Percentiles rank a stretch among this genome's conserved stretches.
Conservation (phyloP, 2,329 filamentous ascomycete genomes). For the Pseudopyrenochaeta lycopersici region DNA sequence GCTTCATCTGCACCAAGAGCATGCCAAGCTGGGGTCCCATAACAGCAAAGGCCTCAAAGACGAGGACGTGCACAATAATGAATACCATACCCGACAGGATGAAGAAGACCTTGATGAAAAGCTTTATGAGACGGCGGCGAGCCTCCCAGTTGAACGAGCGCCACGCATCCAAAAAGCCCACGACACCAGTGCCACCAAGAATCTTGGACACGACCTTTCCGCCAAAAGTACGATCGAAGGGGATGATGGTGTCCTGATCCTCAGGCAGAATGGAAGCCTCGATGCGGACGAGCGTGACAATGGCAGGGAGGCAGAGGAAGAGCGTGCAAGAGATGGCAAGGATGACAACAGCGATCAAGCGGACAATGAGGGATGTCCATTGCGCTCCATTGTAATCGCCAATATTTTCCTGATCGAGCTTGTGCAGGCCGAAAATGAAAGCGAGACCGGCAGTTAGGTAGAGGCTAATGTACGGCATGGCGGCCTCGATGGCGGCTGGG, state of each 20-base stretch:
- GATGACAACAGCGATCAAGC: slow-evolving; percentile 51
- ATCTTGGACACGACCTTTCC: slow-evolving; percentile 79
- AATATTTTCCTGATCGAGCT: slow-evolving; percentile 43
- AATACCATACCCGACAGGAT: slow-evolving; percentile 60
- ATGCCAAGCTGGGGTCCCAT: slow-evolving; percentile 47
- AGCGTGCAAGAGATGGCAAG: slow-evolving; percentile 63
- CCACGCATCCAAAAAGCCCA: slow-evolving; percentile 81
- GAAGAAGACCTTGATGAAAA: slow-evolving; percentile 75
- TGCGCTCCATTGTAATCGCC: slow-evolving; percentile 44
- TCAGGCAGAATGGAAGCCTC: slow-evolving; percentile 87
- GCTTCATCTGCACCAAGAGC: slow-evolving; percentile 26
- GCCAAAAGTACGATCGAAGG: slow-evolving; percentile 87
- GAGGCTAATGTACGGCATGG: slow-evolving; percentile 64
- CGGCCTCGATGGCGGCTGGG: slow-evolving; percentile 71
- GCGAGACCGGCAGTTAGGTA: slow-evolving; percentile 59
- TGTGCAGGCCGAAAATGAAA: slow-evolving; percentile 49
- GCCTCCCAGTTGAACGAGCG: slow-evolving; percentile 76
- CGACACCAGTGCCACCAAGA: slow-evolving; percentile 75
- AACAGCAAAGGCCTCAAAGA: slow-evolving; percentile 63
- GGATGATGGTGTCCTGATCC: slow-evolving; percentile 82
- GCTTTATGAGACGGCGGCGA: slow-evolving; percentile 76
- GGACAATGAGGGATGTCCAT: slow-evolving; percentile 47
- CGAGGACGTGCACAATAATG: slow-evolving; percentile 60
- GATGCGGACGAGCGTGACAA: slow-evolving; percentile 80
- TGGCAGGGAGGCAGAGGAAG: slow-evolving; percentile 79